Evolutionary conservation across 306 rosid species (phyloP).

Genomic region (Medicago truncatula): MtrunA17r5.0-ANR NC_053042.1:11287001-11287500

Average conservation of each 20-base stretch:
- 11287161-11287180: too few species aligned
- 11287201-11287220: too few species aligned
- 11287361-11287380: too few species aligned
- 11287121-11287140: neutral
- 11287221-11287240: too few species aligned
- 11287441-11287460: slow-evolving; percentile 93
- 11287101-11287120: neutral
- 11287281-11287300: neutral
- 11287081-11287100: neutral
- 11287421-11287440: slow-evolving; percentile 49
- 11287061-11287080: neutral
- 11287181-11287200: too few species aligned
- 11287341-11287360: too few species aligned
- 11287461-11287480: slow-evolving; percentile 90
- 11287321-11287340: neutral
- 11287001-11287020: neutral
- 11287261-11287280: too few species aligned
- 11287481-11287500: slow-evolving; percentile 68
- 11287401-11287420: slow-evolving; percentile 1
- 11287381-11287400: neutral
- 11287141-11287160: too few species aligned
- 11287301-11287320: neutral
- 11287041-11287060: neutral
- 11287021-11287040: neutral
- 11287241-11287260: too few species aligned